Base-by-base conservation (phyloP, 768 basidiomycete genomes). In the Suillus subalutaceus region DNA sequence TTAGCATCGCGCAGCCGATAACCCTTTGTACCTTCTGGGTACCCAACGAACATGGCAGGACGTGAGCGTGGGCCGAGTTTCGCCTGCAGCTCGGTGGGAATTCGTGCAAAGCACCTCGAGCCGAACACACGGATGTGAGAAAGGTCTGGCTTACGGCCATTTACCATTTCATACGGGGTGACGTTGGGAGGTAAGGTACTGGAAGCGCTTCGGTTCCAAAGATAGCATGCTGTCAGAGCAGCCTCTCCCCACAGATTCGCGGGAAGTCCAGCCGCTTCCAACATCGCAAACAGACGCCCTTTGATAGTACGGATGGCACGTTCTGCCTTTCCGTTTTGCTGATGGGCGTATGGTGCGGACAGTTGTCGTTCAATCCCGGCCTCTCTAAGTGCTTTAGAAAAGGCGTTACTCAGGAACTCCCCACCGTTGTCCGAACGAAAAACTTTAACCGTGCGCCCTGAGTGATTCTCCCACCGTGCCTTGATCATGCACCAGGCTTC, bases 171-270 rank as follows among this genome's bases (percentile, higher is more conserved):
- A 4, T 9, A 46, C 0, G 44, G 44, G 0, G 20, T 46, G 9
- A n/a, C 1, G 0, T 10, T 3, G 0, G 8, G 9, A 0, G 44
- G 44, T 0, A 46, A 4, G 8, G 20, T 10, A 0, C 4, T 0
- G 4, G 44, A 46, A 0, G 9, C 3, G 4, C 44, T 46, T 0
- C 20, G 3, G 1, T 46, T 46, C 44, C 44, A 46, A 0, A 46
- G 20, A 4, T 46, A 46, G 3, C 44, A 46, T 0, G 7, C 44
- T 1, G 20, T 46, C 3, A 46, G 8, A 0, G 20, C 20, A 0
- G 44, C 44, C 2, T 46, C 44, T 0, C 44, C 44, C 44, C 44
- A 46, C 0, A 46, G 8, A 2, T 20, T 46, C 0, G 8, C 18
- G 0, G 18, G 44, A 0, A 46, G 18, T 8, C 8, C 6, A 0